phyloP scores from a whole-genome alignment of 73 alveolate species.

The Paraurostyla sp. region DNA sequence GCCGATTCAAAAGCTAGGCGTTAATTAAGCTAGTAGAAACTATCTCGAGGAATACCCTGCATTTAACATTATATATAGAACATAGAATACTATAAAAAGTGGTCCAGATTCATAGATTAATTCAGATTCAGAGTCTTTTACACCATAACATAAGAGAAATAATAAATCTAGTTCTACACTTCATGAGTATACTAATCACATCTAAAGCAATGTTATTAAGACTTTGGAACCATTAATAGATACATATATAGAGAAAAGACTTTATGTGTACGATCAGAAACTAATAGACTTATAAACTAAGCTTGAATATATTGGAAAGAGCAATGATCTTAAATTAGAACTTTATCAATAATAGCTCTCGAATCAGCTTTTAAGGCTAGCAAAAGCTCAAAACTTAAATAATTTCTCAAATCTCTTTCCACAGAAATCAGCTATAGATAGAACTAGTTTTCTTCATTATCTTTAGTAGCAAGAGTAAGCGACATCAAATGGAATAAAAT shows the following conservation, averaged over 20 bases:
- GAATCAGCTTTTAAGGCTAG: not conserved
- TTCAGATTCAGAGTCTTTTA: too few species aligned
- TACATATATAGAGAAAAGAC: not conserved
- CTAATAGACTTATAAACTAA: not conserved
- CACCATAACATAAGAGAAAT: too few species aligned
- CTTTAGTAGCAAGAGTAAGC: not conserved
- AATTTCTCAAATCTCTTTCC: not conserved
- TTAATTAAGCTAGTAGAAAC: too few species aligned
- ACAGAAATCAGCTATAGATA: not conserved
- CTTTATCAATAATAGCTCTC: not conserved
- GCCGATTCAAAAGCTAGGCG: too few species aligned
- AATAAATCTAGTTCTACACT: too few species aligned
- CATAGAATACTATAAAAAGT: too few species aligned
- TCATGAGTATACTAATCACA: too few species aligned
- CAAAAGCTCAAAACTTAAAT: not conserved
- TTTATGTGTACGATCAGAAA: not conserved
- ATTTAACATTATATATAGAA: too few species aligned
- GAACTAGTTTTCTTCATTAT: not conserved
- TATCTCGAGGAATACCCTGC: too few species aligned
- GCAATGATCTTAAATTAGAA: conserved; percentile 20
- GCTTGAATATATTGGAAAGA: not conserved
- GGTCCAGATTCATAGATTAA: too few species aligned
- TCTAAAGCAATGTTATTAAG: too few species aligned
- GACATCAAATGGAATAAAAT: not conserved
- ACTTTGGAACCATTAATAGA: conserved; percentile 16